A percentile compares a stretch with the other conserved stretches of the same genome.
Evolutionary conservation across 2,329 filamentous ascomycete species (phyloP).

Genomic region (Diplodia intermedia): DNA sequence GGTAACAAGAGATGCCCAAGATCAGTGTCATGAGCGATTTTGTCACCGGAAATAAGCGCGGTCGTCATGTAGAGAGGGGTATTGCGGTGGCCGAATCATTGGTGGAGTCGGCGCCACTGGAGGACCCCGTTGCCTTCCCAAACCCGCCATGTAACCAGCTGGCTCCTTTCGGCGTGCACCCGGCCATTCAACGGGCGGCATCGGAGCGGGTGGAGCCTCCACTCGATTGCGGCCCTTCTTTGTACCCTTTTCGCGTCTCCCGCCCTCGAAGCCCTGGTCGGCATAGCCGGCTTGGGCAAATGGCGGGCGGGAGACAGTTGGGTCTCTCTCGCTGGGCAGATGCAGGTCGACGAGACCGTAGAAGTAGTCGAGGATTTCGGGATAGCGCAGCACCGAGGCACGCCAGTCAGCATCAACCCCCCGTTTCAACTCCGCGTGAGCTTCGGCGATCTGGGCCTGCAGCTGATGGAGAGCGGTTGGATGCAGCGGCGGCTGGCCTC

Average conservation of each 20-base stretch:
- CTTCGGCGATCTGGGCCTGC: constrained; percentile 64
- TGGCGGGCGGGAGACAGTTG: constrained; percentile 48
- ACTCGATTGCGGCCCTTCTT: constrained; percentile 46
- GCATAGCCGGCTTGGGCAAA: constrained; percentile 49
- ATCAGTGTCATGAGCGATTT: neutral
- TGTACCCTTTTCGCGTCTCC: constrained; percentile 39
- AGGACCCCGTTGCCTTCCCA: constrained; percentile 41
- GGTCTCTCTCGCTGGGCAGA: constrained; percentile 63
- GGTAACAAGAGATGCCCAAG: neutral
- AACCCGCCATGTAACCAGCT: constrained; percentile 35
- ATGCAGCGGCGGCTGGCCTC: constrained; percentile 53
- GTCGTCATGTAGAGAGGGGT: constrained; percentile 23
- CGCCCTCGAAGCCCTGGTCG: constrained; percentile 43
- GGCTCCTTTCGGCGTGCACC: constrained; percentile 33
- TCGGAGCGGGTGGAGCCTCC: constrained; percentile 40
- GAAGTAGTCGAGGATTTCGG: constrained; percentile 81
- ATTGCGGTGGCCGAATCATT: constrained; percentile 29
- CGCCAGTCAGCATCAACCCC: constrained; percentile 83
- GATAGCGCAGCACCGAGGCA: constrained; percentile 75
- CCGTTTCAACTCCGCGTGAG: constrained; percentile 70
- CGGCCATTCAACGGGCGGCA: constrained; percentile 34
- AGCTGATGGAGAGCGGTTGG: constrained; percentile 50
- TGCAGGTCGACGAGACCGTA: constrained; percentile 73
- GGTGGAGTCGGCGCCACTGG: constrained; percentile 47
- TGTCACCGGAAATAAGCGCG: constrained; percentile 14